A percentile compares a stretch with the other conserved stretches of the same genome.
Evolutionary conservation across 495 filamentous ascomycete species (phyloP).

Genomic region (Penicillium soppii): DNA sequence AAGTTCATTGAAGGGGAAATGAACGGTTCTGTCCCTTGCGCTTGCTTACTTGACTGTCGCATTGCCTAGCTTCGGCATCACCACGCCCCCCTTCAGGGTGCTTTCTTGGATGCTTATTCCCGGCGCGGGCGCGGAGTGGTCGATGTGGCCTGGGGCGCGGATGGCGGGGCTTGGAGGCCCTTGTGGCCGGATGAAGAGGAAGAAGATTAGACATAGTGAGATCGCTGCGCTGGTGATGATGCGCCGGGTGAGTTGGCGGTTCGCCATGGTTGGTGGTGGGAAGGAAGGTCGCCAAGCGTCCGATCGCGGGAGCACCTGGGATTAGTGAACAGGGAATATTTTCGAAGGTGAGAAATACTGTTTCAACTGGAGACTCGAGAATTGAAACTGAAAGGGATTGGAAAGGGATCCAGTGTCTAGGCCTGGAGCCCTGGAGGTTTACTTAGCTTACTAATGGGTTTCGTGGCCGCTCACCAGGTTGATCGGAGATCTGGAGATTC

Average conservation of each 20-base stretch:
- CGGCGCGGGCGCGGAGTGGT: conserved; percentile 23
- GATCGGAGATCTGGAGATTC: too few species aligned
- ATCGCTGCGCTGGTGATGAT: conserved; percentile 38
- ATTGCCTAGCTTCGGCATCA: conserved; percentile 89
- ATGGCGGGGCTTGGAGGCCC: conserved; percentile 42
- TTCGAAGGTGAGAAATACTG: background rate
- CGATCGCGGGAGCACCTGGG: background rate
- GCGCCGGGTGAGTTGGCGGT: conserved; percentile 42
- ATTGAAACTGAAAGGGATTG: background rate
- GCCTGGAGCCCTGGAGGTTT: background rate
- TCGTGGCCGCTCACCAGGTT: too few species aligned
- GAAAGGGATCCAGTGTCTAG: background rate
- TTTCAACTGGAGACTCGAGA: background rate
- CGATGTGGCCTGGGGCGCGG: conserved; percentile 44
- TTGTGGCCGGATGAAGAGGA: conserved; percentile 42
- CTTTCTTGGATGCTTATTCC: conserved; percentile 32
- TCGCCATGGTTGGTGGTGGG: conserved; percentile 34
- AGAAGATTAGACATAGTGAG: conserved; percentile 35
- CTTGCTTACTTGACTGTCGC: conserved; percentile 70
- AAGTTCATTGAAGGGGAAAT: too few species aligned
- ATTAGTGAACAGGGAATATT: background rate
- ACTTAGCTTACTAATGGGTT: too few species aligned
- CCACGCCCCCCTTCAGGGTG: conserved; percentile 70
- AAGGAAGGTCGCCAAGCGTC: conserved; percentile 3
- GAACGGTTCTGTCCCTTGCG: background rate